These are phyloP conservation scores for Globisporangium viniferum DNA, from an alignment of 352 stramenopile species.

Conservation along the genomic window DNA sequence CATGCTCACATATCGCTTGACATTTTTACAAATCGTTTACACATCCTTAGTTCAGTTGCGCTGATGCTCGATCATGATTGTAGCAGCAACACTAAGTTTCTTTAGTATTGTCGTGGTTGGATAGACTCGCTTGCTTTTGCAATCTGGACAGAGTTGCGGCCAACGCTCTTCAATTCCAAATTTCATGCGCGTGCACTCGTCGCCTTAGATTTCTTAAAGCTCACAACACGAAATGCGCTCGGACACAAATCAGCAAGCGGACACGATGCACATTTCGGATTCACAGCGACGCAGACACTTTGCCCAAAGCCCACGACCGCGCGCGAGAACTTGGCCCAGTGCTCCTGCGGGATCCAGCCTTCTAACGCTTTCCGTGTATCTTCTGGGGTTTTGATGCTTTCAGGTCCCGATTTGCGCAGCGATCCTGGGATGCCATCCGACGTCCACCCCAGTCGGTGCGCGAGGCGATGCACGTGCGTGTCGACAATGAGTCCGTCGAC, in stretches of 20 bases:
- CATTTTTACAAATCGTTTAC: too few relatives aligned
- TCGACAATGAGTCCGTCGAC: slow-evolving; percentile 75
- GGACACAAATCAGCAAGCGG: slow-evolving; percentile 50
- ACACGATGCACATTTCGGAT: slow-evolving; percentile 56
- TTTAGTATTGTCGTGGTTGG: too few relatives aligned
- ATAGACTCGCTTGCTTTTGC: too few relatives aligned
- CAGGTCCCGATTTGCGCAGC: neutral
- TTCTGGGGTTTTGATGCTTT: slow-evolving; percentile 25
- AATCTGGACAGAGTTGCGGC: neutral
- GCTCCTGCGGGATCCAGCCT: slow-evolving; percentile 54
- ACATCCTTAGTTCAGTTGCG: too few relatives aligned
- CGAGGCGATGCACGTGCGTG: slow-evolving; percentile 73
- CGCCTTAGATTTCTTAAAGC: slow-evolving; percentile 21
- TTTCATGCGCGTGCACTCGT: neutral
- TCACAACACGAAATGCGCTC: slow-evolving; percentile 27
- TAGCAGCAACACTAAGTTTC: too few relatives aligned
- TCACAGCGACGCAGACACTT: slow-evolving; percentile 47
- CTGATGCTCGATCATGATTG: too few relatives aligned
- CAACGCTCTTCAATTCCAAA: neutral
- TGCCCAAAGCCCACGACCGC: slow-evolving; percentile 78
- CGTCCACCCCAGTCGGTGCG: slow-evolving; percentile 60
- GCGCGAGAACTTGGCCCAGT: slow-evolving; percentile 61
- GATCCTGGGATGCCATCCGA: slow-evolving; percentile 6
- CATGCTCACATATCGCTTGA: too few relatives aligned
- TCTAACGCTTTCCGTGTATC: slow-evolving; percentile 54